Base-by-base conservation (phyloP, 2,329 filamentous ascomycete genomes). In the Talaromyces albobiverticillius region DNA sequence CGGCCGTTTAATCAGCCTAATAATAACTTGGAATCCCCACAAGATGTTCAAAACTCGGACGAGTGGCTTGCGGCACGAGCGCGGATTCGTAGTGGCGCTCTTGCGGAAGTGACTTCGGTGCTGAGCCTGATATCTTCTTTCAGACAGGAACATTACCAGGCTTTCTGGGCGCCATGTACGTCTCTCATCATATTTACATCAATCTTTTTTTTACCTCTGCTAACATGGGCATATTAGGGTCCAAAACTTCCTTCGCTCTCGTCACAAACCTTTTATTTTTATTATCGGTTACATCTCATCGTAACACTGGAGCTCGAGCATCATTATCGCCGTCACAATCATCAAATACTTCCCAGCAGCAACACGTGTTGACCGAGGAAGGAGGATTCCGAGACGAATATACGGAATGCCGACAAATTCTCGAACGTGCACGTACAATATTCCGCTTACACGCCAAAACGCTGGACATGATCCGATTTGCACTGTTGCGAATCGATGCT, bases 81-180 rank as follows among this genome's bases (percentile, higher is more conserved):
- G 9, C 29, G 36, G 10, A 52, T 52, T 11, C 50, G 50, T 31
- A 23, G 32, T 22, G 45, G 50, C n/a, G 50, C 42, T 18, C n/a
- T 46, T 11, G 41, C 40, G 3, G 50, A 52, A 26, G 50, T 52
- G 7, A 38, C 41, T 31, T 46, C 41, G 8, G 25, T 52, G 25
- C 50, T 52, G 14, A 38, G 10, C 14, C 13, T 52, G 22, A 52
- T 52, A 29, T 52, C 50, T 2, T 52, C 50, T 3, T 52, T 52
- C n/a, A 52, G 40, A 23, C 50, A 52, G 32, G 50, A 52, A 40
- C 50, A 52, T 8, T 46, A 52, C 26, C 50, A 46, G 38, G 40
- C 50, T 13, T 52, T 46, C 18, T 52, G 50, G 50, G 40, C 50
- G 22, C 50, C 50, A 38, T 52, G 49, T 51, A 29, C 20, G 49